These are phyloP conservation scores for Royoungia palumana DNA, from an alignment of 768 basidiomycete genomes.

Conservation along the genomic window DNA sequence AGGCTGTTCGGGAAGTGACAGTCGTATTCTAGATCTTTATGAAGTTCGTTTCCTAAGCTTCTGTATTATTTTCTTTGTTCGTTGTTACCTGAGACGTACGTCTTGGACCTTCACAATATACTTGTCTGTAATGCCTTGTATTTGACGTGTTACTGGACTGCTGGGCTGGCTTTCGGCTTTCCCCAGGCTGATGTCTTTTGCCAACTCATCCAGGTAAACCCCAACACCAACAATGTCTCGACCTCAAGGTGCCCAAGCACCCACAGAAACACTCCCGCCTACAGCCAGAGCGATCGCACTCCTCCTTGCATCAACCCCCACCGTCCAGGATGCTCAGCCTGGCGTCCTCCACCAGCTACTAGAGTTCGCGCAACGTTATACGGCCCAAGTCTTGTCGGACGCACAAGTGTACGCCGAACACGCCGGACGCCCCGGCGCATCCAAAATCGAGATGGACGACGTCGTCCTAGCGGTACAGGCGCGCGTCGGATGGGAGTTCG, in stretches of 20 bases:
- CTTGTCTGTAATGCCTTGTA: conserved; percentile 14
- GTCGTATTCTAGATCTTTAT: conserved; percentile 30
- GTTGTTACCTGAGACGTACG: conserved; percentile 1
- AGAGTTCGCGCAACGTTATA: conserved; percentile 84
- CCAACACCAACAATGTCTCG: conserved; percentile 37
- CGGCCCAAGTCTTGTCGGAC: conserved; percentile 78
- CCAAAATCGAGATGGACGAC: conserved; percentile 81
- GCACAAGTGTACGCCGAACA: conserved; percentile 87
- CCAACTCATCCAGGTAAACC: too few relatives aligned
- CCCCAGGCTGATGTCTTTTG: neutral
- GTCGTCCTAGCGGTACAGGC: conserved; percentile 79
- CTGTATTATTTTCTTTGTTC: conserved; percentile 5
- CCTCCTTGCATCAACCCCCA: conserved; percentile 76
- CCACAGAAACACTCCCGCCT: conserved; percentile 71
- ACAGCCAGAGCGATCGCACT: conserved; percentile 83
- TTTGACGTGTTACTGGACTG: neutral
- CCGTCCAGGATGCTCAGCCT: conserved; percentile 83
- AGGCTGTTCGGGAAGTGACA: conserved; percentile 8
- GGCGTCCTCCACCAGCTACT: conserved; percentile 84
- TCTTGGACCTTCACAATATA: conserved; percentile 1
- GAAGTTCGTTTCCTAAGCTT: conserved; percentile 15
- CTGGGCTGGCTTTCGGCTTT: neutral
- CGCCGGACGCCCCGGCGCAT: conserved; percentile 59
- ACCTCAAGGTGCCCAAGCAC: conserved; percentile 27
- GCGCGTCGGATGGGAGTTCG: conserved; percentile 90